Conservation (phyloP, 495 filamentous ascomycete species). For the Penicillium subrubescens region DNA sequence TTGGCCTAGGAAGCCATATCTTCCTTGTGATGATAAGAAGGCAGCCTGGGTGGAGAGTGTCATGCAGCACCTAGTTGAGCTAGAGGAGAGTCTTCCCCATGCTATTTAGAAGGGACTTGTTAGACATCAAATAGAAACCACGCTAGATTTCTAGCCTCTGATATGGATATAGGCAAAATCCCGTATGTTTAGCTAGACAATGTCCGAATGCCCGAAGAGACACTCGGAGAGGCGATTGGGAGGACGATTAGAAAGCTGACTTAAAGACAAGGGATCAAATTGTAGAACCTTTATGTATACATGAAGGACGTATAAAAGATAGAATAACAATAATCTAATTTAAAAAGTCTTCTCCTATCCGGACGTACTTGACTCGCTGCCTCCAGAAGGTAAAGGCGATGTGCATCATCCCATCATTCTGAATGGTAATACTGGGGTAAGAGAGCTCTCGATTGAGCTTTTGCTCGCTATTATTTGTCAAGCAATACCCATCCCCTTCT, state of each 20-base stretch:
- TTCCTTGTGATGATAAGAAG: conserved; percentile 25
- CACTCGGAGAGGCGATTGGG: no score
- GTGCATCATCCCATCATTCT: conserved; percentile 19
- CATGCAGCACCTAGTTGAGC: conserved; percentile 26
- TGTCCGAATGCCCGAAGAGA: no score
- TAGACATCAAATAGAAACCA: neutral
- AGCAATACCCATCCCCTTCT: conserved; percentile 29
- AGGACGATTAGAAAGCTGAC: no score
- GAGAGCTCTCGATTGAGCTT: conserved; percentile 30
- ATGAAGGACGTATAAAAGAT: neutral
- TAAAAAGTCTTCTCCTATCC: conserved; percentile 25
- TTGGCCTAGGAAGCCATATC: conserved; percentile 30
- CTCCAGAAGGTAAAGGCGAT: conserved; percentile 31
- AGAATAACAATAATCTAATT: neutral
- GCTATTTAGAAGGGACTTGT: conserved; percentile 4
- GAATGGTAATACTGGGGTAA: conserved; percentile 27
- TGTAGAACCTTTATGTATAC: no score
- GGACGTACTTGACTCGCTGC: conserved; percentile 29
- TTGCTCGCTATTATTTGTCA: conserved; percentile 31
- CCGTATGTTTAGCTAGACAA: no score
- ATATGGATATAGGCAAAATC: neutral
- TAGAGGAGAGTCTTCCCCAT: conserved; percentile 29
- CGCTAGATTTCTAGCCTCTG: neutral
- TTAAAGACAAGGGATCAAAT: no score
- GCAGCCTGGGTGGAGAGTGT: conserved; percentile 27